Evolutionary conservation across 1,284 basidiomycete species (phyloP).

Genomic region (Leccinum pachyderme): DNA sequence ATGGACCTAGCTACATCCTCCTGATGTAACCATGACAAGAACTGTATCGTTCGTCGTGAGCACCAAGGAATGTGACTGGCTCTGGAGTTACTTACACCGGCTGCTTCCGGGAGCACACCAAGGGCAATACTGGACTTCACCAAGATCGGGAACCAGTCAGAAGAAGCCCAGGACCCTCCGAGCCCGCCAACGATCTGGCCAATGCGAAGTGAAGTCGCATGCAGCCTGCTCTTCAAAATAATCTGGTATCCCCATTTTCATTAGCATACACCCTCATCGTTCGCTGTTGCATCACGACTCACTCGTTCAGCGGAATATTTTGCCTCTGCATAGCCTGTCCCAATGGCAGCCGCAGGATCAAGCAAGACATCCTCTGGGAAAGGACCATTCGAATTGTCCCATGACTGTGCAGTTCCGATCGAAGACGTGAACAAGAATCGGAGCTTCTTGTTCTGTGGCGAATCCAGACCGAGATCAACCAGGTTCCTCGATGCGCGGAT

Average conservation of each 20-base stretch:
- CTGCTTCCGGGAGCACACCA: not conserved
- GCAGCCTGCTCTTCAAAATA: not conserved
- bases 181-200: not conserved
- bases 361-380: constrained; percentile 29
- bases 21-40: not conserved
- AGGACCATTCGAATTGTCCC: constrained; percentile 20
- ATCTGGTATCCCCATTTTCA: not conserved
- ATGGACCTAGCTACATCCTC: not conserved
- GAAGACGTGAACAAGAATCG: constrained; percentile 36
- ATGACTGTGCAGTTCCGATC: constrained; percentile 23
- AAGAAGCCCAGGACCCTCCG: not conserved
- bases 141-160: not conserved
- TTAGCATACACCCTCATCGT: not conserved
- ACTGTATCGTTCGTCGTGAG: not conserved
- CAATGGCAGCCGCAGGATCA: constrained; percentile 17
- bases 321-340: constrained; percentile 30
- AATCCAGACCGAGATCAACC: constrained; percentile 34
- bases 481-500: constrained; percentile 37
- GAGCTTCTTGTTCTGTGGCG: not conserved
- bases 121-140: not conserved
- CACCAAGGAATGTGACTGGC: not conserved
- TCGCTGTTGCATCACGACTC: not conserved
- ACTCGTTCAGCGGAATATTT: not conserved
- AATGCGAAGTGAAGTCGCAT: not conserved
- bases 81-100: not conserved